Percentiles rank a stretch among this genome's conserved stretches.
phyloP scores from a whole-genome alignment of 2,329 filamentous ascomycete genomes.

The Colletotrichum cuscutae region DNA sequence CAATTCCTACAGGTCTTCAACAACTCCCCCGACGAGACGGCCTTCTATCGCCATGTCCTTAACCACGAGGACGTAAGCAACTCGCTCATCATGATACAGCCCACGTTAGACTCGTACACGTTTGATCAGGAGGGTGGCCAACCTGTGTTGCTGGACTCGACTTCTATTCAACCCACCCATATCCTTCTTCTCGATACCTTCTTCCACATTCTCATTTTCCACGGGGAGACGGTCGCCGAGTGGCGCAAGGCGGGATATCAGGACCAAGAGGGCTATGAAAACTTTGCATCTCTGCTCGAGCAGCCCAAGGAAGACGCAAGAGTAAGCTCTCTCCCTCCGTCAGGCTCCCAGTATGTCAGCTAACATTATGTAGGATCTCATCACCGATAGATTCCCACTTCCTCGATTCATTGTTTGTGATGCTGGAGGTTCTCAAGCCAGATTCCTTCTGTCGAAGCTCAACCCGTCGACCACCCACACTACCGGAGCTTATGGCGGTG shows the following conservation, averaged over 20 bases:
- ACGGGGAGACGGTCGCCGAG: constrained; percentile 96
- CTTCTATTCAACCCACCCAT: constrained; percentile 93
- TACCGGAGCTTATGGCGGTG: constrained; percentile 89
- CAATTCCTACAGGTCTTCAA: constrained; percentile 99
- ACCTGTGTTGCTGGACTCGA: constrained; percentile 95
- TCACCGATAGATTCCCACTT: constrained; percentile 96
- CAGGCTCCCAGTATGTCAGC: background rate
- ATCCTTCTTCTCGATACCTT: constrained; percentile 96
- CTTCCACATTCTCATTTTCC: constrained; percentile 99
- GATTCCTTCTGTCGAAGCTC: constrained; percentile 95
- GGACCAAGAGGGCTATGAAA: constrained; percentile 97
- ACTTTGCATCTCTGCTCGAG: constrained; percentile 88
- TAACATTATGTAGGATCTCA: constrained; percentile 76
- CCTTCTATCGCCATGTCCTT: constrained; percentile 97
- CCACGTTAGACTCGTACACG: constrained; percentile 95
- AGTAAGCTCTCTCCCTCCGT: constrained; percentile 62
- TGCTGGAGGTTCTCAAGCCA: constrained; percentile 82
- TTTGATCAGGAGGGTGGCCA: constrained; percentile 94
- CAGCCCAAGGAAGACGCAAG: constrained; percentile 96
- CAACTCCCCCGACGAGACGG: constrained; percentile 98
- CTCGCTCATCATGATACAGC: constrained; percentile 98
- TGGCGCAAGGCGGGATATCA: constrained; percentile 99
- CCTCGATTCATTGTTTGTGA: constrained; percentile 99
- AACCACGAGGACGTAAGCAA: constrained; percentile 98
- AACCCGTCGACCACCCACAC: constrained; percentile 98